phyloP scores from a whole-genome alignment of 768 basidiomycete genomes.

The Mycena alexandri region DNA sequence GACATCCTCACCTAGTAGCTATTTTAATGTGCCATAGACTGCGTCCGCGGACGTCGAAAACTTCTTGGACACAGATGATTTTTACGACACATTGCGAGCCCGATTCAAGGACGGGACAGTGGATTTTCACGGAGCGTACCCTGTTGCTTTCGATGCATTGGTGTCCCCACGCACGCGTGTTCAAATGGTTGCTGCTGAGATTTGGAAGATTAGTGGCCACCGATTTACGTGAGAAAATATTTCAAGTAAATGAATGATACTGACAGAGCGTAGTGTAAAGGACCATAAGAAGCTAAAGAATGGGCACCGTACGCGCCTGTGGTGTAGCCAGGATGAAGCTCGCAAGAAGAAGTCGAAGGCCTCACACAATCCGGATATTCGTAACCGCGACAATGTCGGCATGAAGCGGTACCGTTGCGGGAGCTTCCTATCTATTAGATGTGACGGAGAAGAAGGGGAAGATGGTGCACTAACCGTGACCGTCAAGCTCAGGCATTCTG shows the following conservation, averaged over 20 bases:
- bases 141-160: slow-evolving; percentile 32
- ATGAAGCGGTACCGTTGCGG: slow-evolving; percentile 44
- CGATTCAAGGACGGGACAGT: slow-evolving; percentile 32
- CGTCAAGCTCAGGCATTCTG: slow-evolving; percentile 32
- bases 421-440: slow-evolving; percentile 38
- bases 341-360: slow-evolving; percentile 40
- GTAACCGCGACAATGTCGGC: slow-evolving; percentile 43
- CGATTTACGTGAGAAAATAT: slow-evolving; percentile 45
- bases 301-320: slow-evolving; percentile 41
- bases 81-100: slow-evolving; percentile 7
- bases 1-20: too few species aligned
- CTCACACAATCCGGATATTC: slow-evolving; percentile 37
- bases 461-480: not conserved
- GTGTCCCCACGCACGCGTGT: slow-evolving; percentile 36
- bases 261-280: too few species aligned
- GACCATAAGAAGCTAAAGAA: too few species aligned
- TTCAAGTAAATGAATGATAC: too few species aligned
- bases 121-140: slow-evolving; percentile 40
- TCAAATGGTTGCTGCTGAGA: slow-evolving; percentile 36
- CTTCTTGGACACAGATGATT: slow-evolving; percentile 19
- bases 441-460: slow-evolving; percentile 12
- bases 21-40: not conserved
- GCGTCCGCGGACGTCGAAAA: slow-evolving; percentile 12
- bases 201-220: slow-evolving; percentile 44
- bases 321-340: slow-evolving; percentile 46